Evolutionary conservation across 768 basidiomycete genomes (phyloP), one percentile per base, ranked within the genome.

Genomic region (Tephrocybe sp.): DNA sequence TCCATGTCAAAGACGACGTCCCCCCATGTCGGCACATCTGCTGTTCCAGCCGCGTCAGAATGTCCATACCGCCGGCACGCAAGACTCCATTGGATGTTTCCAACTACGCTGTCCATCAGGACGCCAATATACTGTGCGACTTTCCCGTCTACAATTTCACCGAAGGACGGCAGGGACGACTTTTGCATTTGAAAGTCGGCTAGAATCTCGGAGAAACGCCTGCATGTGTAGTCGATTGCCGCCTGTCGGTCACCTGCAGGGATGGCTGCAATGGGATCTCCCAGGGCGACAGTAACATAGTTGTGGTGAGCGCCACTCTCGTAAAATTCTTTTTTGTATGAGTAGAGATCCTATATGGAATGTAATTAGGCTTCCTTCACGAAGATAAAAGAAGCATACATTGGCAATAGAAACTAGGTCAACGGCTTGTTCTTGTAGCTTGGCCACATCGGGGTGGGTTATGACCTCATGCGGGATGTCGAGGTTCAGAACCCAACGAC

Each of bases 261-360:
- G 4, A 53, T n/a, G 5, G 22, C 26, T 3, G 52, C 16, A 15
- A 31, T 44, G 3, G 52, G 42, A 27, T 48, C 47, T 15, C 18
- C 30, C 35, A 53, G 47, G 9, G 41, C 47, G 19, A 48, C 34
- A 12, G 47, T 48, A 9, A 53, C 37, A 18, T 44, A 39, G 40
- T 53, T 53, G 27, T 53, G 52, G 27, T 53, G 35, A 6, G 52
- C 47, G n/a, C 41, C 41, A 21, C 52, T 48, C n/a, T 48, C 52
- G 11, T 38, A 44, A 28, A 48, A 48, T 48, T 47, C 51, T 21
- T 47, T 47, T n/a, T 32, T 41, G 32, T 52, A 52, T 9, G 51
- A 47, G 16, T 52, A 52, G 11, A 52, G 38, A 40, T 47, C 51
- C 51, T 52, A 22, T 11, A 21, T 26, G 5, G 41, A 43, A 6